Conservation (phyloP, 345 rosid species). For the Eucalyptus pumila region DNA sequence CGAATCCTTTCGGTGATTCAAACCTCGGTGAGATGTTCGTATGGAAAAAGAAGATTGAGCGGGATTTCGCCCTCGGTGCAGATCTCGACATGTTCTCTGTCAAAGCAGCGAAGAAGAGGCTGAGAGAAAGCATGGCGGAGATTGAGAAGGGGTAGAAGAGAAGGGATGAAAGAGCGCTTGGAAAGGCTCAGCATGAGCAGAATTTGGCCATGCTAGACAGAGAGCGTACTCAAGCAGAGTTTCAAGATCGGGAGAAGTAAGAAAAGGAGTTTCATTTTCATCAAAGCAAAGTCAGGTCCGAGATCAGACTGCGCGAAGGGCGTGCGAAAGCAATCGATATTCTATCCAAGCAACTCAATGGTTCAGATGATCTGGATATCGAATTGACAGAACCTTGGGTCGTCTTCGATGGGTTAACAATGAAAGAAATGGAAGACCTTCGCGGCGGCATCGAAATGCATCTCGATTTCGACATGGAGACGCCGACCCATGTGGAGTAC, state of each 20-base stretch:
- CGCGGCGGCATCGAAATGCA: conserved; percentile 91
- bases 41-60: conserved; percentile 88
- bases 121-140: conserved; percentile 82
- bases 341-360: conserved; percentile 66
- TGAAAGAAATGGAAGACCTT: conserved; percentile 87
- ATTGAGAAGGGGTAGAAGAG: conserved; percentile 90
- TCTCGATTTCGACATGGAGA: conserved; percentile 67
- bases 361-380: conserved; percentile 67
- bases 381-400: conserved; percentile 66
- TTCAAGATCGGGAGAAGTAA: conserved; percentile 93
- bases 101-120: conserved; percentile 75
- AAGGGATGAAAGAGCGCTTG: conserved; percentile 88
- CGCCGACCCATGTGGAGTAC: conserved; percentile 50
- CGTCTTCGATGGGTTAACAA: conserved; percentile 86
- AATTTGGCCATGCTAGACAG: conserved; percentile 90
- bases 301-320: conserved; percentile 77
- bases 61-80: conserved; percentile 60
- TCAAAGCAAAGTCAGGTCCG: conserved; percentile 86
- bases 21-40: conserved; percentile 35
- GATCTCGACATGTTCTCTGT: conserved; percentile 49
- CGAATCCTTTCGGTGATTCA: conserved; percentile 91
- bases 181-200: conserved; percentile 85
- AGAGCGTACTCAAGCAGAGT: conserved; percentile 92
- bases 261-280: conserved; percentile 96
- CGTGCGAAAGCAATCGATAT: conserved; percentile 8